Evolutionary conservation across 2,329 filamentous ascomycete genomes (phyloP).

Genomic region (Aspergillus novofumigatus): DNA sequence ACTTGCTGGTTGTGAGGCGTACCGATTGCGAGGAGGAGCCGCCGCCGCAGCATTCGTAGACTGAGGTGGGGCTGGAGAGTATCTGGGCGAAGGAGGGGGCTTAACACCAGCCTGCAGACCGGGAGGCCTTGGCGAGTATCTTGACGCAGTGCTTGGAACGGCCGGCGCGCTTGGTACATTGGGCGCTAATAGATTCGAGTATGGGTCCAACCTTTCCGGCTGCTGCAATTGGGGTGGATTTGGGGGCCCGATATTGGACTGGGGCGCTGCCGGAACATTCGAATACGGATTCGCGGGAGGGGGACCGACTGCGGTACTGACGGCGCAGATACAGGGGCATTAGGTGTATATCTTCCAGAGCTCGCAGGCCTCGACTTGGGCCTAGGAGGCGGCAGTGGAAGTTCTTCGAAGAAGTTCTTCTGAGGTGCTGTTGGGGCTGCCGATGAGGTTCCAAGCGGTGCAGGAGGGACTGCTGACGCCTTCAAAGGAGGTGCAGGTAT

Average conservation of each 20-base stretch:
- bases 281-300: conserved; percentile 18
- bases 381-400: conserved; percentile 58
- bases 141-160: conserved; percentile 29
- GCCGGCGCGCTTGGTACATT: conserved; percentile 24
- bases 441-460: conserved; percentile 34
- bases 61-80: conserved; percentile 44
- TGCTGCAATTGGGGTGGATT: conserved; percentile 25
- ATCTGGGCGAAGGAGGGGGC: conserved; percentile 37
- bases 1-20: conserved; percentile 36
- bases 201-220: conserved; percentile 31
- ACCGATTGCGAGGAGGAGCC: conserved; percentile 31
- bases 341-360: conserved; percentile 39
- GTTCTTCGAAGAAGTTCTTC: conserved; percentile 70
- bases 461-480: conserved; percentile 14
- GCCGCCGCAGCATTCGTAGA: conserved; percentile 20
- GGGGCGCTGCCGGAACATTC: conserved; percentile 15
- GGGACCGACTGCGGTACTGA: conserved; percentile 12
- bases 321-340: conserved; percentile 23
- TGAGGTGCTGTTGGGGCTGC: conserved; percentile 18
- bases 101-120: conserved; percentile 29
- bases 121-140: conserved; percentile 41
- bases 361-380: conserved; percentile 51
- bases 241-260: conserved; percentile 14
- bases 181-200: conserved; percentile 25
- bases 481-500: conserved; percentile 38